A percentile compares a stretch with the other conserved stretches of the same genome.
Evolutionary conservation across 2,329 filamentous ascomycete species (phyloP).

Genomic region (Stemphylium vesicarium): DNA sequence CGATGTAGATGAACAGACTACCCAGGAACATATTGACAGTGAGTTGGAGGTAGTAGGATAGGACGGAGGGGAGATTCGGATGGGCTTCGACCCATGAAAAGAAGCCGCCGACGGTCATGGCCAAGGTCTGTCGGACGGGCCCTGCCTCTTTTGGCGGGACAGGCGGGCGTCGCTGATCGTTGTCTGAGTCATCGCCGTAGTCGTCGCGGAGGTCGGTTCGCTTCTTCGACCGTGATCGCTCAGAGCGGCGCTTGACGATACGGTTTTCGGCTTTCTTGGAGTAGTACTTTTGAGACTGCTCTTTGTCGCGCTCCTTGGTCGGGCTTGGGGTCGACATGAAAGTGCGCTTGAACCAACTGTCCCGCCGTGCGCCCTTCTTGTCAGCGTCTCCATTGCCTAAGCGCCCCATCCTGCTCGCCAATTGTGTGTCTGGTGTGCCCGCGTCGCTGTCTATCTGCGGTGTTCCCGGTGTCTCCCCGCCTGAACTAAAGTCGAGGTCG

Average conservation of each 20-base stretch:
- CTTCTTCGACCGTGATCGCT: conserved; percentile 36
- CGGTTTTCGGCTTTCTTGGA: conserved; percentile 50
- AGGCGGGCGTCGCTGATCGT: conserved; percentile 12
- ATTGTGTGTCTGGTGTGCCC: conserved; percentile 50
- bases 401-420: conserved; percentile 37
- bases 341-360: conserved; percentile 40
- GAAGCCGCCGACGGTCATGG: conserved; percentile 53
- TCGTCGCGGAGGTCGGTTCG: conserved; percentile 19
- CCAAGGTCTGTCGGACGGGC: conserved; percentile 29
- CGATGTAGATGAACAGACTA: conserved; percentile 65
- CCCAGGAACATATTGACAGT: conserved; percentile 70
- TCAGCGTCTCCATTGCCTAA: conserved; percentile 38
- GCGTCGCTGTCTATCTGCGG: conserved; percentile 53
- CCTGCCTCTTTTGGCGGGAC: conserved; percentile 4
- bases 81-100: conserved; percentile 69
- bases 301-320: conserved; percentile 44
- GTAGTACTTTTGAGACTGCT: conserved; percentile 35
- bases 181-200: conserved; percentile 38
- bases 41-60: conserved; percentile 71
- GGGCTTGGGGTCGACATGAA: conserved; percentile 46
- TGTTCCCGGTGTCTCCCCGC: conserved; percentile 58
- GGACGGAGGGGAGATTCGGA: conserved; percentile 68
- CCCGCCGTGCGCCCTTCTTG: conserved; percentile 40
- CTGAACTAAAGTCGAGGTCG: conserved; percentile 54
- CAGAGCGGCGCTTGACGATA: conserved; percentile 40